Base-by-base conservation (phyloP, 2,329 filamentous ascomycete species). In the Fusarium duplospermum region DNA sequence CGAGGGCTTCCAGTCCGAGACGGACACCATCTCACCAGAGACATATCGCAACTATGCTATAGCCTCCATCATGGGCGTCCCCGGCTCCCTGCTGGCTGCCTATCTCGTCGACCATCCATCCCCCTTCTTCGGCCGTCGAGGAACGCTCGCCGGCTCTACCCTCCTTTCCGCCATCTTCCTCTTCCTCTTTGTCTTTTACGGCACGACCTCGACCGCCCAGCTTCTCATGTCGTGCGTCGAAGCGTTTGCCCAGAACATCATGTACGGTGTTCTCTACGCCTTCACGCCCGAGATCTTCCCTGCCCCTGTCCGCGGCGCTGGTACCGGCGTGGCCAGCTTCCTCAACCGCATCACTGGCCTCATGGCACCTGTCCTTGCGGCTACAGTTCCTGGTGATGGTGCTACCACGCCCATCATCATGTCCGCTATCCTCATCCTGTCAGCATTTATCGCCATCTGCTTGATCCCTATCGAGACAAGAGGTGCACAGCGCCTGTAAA, bases 21-120 rank as follows among this genome's bases (percentile, higher is more conserved):
- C 79, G 11, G 78, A 81, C 27, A 74, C 79, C 29, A 84, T 88
- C 64, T 85, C 86, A 4, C 80, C 81, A 69, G 84, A 84, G 24
- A 89, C 90, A 0, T 97, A 96, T 84, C 91, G 93, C 70, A 94
- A 94, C 86, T 96, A 95, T 81, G 92, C 92, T 81, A 95, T 97
- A 81, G 94, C 93, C 18, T 93, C 92, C 45, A 85, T 94, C 40
- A 89, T 92, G 57, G 94, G 94, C 42, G 90, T 96, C 3, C 94
- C 94, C 0, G 94, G 94, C 24, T 93, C 92, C 57, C 83, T 96
- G 22, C 85, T 96, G 11, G 94, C 92, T 18, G 93, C 92, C 69
- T 93, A 89, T 77, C 90, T 93, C 2, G 93, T 94, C 52, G 89
- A 93, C 80, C 86, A 90, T 71, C 86, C 86, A 20, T 91, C 89